Evolutionary conservation across 805 yeast genomes (phyloP).

Genomic region (Suhomyces sp.): DNA sequence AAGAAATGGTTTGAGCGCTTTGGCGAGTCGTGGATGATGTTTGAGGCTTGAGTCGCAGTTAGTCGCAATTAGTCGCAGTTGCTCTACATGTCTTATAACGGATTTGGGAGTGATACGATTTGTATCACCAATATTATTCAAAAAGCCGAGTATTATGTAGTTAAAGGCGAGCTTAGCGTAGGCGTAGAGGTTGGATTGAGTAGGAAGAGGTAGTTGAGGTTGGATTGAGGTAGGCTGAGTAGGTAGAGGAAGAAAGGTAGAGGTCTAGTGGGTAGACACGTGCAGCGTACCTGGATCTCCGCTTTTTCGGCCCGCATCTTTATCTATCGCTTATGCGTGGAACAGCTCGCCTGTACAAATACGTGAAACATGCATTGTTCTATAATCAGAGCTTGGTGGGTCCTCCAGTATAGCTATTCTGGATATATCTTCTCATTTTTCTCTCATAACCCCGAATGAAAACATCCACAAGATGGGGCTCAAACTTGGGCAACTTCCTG

Average conservation of each 20-base stretch:
- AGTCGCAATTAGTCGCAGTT: neutral
- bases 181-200: no score
- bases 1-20: neutral
- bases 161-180: no score
- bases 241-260: no score
- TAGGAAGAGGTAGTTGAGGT: no score
- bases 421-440: constrained; percentile 14
- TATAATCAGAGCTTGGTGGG: constrained; percentile 3
- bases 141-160: no score
- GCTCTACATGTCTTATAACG: neutral
- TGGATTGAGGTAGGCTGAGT: neutral
- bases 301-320: neutral
- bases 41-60: neutral
- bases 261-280: no score
- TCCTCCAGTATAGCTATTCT: constrained; percentile 11
- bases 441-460: constrained; percentile 19
- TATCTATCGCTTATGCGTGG: neutral
- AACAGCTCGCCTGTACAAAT: no score
- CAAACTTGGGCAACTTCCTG: constrained; percentile 18
- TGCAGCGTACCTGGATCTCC: neutral
- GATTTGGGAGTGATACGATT: neutral
- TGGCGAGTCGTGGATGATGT: neutral
- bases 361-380: neutral
- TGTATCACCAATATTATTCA: no score
- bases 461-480: constrained; percentile 17